Base-by-base conservation (phyloP, 2,329 filamentous ascomycete species). In the Thielaviopsis punctulata region DNA sequence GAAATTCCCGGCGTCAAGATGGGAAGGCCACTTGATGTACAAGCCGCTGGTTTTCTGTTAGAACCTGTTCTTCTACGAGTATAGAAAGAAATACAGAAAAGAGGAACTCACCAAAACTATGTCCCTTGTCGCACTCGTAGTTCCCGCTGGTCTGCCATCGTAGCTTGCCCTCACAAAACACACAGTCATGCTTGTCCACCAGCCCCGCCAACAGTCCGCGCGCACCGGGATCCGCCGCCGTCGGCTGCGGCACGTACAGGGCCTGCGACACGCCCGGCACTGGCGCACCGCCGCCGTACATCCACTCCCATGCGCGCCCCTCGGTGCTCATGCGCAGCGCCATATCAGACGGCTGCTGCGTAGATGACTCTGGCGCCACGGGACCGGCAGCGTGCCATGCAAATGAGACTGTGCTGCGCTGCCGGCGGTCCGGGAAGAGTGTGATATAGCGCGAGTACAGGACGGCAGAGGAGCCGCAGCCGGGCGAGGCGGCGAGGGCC, bases 221-320 rank as follows among this genome's bases (percentile, higher is more conserved):
- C 4, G 33, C 41, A 21, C 55, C 52, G 12, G 18, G 27, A 22
- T 48, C 54, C 5, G 33, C 49, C 7, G 45, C n/a, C n/a, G 30
- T 39, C 7, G 22, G 53, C 47, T 19, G 57, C 30, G 48, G 56
- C 43, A 60, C 58, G 15, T 47, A 51, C 22, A 59, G 54, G 6
- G 58, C 48, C 18, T 56, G 47, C 15, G 64, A 63, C 21, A 69
- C 64, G 3, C 70, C 72, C 0, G 68, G 64, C 2, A 76, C 69
- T 1, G 67, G 64, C 0, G 66, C 63, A 0, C 72, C 73, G n/a
- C 64, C 64, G 18, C 73, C 75, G 58, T 79, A 79, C 70, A 79
- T 75, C 69, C 72, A 76, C 56, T 78, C 72, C 69, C 75, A 79
- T 45, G 73, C 65, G 36, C 65, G 64, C 0, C 69, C 76, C 60